Evolutionary conservation across 2,329 filamentous ascomycete species (phyloP).

Genomic region (Trichoderma atrobrunneum): DNA sequence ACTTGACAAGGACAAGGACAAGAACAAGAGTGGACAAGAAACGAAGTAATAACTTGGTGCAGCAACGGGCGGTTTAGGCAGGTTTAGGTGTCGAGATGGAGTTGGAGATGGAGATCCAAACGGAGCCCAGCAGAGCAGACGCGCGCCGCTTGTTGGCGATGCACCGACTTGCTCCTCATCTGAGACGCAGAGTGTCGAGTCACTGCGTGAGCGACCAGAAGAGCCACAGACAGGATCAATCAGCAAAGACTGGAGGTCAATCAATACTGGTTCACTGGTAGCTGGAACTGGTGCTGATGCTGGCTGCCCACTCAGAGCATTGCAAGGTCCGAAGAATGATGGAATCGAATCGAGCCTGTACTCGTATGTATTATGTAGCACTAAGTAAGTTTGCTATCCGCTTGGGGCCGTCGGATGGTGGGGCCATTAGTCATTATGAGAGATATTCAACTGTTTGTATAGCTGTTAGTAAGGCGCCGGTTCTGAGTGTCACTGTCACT

Average conservation of each 20-base stretch:
- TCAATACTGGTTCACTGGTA: not conserved
- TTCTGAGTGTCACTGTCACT: not conserved
- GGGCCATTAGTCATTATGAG: not conserved
- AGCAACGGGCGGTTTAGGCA: not conserved
- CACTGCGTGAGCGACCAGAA: not conserved
- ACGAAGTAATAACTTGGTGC: not conserved
- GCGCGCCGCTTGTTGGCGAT: slow-evolving; percentile 19
- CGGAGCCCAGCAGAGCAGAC: slow-evolving; percentile 12
- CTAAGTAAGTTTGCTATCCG: not conserved
- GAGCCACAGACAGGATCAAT: not conserved
- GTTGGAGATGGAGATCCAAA: not conserved
- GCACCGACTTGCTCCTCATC: slow-evolving; percentile 13
- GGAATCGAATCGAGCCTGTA: not conserved
- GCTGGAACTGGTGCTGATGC: not conserved
- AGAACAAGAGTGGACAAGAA: not conserved
- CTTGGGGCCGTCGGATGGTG: not conserved
- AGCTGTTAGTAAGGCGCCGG: not conserved
- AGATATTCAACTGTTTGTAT: not conserved
- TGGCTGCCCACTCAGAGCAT: not conserved
- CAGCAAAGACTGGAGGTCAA: not conserved
- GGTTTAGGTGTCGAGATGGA: not conserved
- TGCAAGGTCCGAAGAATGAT: not conserved
- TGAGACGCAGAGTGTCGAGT: not conserved
- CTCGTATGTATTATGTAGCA: not conserved
- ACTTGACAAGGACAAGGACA: not conserved